A percentile compares a stretch with the other conserved stretches of the same genome.
Evolutionary conservation across 2,329 filamentous ascomycete species (phyloP).

Genomic region (Diaporthe destruens): DNA sequence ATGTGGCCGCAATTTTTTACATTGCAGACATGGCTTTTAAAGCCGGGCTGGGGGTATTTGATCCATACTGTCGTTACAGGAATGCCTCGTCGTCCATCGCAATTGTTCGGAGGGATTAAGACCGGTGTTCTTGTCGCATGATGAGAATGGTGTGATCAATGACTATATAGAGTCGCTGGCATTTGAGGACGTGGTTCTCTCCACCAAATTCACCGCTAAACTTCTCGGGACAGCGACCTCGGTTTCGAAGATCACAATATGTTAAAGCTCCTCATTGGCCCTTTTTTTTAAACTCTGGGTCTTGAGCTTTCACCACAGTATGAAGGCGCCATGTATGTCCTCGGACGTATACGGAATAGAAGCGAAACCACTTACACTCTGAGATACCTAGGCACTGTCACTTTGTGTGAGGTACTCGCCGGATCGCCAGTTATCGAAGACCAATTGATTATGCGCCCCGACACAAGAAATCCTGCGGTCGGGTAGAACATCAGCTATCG

Average conservation of each 20-base stretch:
- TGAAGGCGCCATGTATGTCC: no score
- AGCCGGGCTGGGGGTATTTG: neutral
- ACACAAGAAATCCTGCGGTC: neutral
- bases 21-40: neutral
- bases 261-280: no score
- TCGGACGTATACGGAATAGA: no score
- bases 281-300: no score
- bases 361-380: no score
- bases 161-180: neutral
- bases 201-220: no score
- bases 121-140: neutral
- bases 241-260: no score
- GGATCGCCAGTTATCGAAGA: neutral
- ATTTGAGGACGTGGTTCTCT: neutral
- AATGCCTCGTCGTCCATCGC: neutral
- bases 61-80: neutral
- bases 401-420: neutral
- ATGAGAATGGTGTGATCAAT: neutral
- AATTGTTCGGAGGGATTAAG: neutral
- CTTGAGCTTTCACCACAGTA: no score
- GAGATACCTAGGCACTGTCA: neutral
- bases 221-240: no score
- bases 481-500: neutral
- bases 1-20: constrained; percentile 5
- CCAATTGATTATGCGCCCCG: neutral